phyloP scores from a whole-genome alignment of 768 basidiomycete species.

The Collybiopsis confluens region DNA sequence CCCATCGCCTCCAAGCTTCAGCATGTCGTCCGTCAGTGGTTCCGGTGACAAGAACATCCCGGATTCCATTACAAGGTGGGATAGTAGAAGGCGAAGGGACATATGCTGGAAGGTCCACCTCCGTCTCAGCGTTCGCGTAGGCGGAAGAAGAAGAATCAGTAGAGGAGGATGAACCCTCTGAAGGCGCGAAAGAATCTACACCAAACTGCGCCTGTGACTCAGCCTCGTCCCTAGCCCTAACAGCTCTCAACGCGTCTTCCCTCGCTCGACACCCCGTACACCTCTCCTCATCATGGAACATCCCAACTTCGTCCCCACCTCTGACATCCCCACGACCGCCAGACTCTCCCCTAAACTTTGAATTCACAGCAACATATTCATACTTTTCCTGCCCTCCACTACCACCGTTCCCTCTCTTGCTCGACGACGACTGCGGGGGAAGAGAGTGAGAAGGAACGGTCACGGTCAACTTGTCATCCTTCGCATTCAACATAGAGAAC shows the following conservation, averaged over 20 bases:
- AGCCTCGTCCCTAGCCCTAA: neutral
- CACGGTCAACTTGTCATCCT: neutral
- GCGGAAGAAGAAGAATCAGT: too few relatives aligned
- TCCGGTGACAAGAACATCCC: slow-evolving; percentile 44
- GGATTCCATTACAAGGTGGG: slow-evolving; percentile 34
- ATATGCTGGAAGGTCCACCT: neutral
- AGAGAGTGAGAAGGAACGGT: neutral
- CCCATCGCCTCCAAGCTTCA: slow-evolving; percentile 30
- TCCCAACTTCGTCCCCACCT: neutral
- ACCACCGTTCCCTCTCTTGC: slow-evolving; percentile 1
- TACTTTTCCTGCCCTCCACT: neutral
- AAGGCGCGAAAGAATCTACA: too few relatives aligned
- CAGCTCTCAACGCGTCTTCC: slow-evolving; percentile 1
- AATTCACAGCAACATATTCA: slow-evolving; percentile 1
- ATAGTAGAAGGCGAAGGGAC: neutral
- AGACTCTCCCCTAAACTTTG: too few relatives aligned
- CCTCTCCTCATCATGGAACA: slow-evolving; percentile 9
- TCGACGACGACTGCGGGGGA: neutral
- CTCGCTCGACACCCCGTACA: slow-evolving; percentile 8
- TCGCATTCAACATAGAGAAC: neutral
- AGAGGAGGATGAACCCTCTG: too few relatives aligned
- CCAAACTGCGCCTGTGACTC: neutral
- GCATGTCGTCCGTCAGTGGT: slow-evolving; percentile 39
- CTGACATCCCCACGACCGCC: too few relatives aligned
- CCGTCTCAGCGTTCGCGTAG: neutral